Conservation (phyloP, 495 filamentous ascomycete species). For the Penicillium odoratum region DNA sequence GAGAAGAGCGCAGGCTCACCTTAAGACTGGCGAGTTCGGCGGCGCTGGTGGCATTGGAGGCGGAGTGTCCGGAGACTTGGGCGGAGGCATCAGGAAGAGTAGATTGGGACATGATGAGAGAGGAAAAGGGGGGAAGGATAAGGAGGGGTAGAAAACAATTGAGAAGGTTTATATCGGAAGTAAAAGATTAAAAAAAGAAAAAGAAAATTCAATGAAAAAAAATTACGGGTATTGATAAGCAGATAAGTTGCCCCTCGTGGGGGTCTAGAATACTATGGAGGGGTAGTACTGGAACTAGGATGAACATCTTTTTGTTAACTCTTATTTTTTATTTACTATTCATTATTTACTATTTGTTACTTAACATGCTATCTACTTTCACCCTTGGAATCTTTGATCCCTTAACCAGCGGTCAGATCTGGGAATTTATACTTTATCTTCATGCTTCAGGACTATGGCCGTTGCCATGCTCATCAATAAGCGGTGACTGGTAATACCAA, state of each 20-base stretch:
- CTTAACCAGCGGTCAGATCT: conserved; percentile 17
- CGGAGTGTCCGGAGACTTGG: conserved; percentile 49
- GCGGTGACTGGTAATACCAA: not conserved
- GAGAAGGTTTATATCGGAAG: conserved; percentile 22
- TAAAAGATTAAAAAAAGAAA: conserved; percentile 20
- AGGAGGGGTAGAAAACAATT: conserved; percentile 32
- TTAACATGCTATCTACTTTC: too few species aligned
- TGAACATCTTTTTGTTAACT: too few species aligned
- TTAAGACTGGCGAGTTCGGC: conserved; percentile 92
- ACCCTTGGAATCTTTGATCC: too few species aligned
- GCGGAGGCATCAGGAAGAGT: conserved; percentile 47
- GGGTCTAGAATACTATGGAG: not conserved
- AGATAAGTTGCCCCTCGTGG: conserved; percentile 20
- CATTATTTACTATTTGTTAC: too few species aligned
- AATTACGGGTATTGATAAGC: conserved; percentile 33
- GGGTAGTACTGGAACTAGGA: not conserved
- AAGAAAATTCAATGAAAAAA: conserved; percentile 19
- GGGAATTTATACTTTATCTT: not conserved
- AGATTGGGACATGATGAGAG: conserved; percentile 60
- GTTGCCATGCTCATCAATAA: not conserved
- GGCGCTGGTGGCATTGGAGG: conserved; percentile 65
- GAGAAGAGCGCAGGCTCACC: conserved; percentile 64
- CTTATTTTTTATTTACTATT: too few species aligned
- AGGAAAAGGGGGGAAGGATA: conserved; percentile 33
- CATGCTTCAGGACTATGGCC: too few species aligned